These are phyloP conservation scores for Sanghuangporus baumii DNA, from an alignment of 1,284 basidiomycete species.

Conservation along the genomic window DNA sequence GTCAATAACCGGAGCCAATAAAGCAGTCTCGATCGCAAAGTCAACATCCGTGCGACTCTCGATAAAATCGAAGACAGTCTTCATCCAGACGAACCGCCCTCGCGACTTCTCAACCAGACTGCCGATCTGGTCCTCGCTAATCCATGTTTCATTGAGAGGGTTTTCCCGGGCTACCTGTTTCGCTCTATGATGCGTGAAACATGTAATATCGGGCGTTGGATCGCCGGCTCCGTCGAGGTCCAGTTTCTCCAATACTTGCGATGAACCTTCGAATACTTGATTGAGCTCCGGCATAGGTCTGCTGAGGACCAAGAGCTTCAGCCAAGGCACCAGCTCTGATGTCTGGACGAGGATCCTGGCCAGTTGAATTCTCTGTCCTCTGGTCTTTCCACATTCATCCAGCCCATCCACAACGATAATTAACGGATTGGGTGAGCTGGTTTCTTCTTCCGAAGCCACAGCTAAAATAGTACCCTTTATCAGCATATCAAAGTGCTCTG, in stretches of 20 bases:
- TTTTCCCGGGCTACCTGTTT: conserved; percentile 19
- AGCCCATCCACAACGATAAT: conserved; percentile 14
- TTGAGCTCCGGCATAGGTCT: background rate
- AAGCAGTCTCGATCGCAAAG: background rate
- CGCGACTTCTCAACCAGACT: conserved; percentile 21
- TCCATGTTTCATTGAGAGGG: conserved; percentile 22
- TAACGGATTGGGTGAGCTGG: background rate
- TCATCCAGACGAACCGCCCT: conserved; percentile 27
- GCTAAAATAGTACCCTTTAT: background rate
- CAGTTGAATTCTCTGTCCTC: background rate
- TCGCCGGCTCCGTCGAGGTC: background rate
- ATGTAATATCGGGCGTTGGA: background rate
- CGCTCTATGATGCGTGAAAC: background rate
- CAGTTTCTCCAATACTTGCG: conserved; percentile 1
- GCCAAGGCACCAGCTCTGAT: background rate
- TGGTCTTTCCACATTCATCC: conserved; percentile 9
- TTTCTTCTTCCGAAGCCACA: background rate
- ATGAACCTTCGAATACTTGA: background rate
- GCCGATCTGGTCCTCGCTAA: conserved; percentile 17
- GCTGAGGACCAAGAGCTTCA: conserved; percentile 8
- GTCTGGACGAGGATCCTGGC: background rate
- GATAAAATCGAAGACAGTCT: conserved; percentile 25
- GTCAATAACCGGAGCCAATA: background rate
- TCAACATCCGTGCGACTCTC: conserved; percentile 4
- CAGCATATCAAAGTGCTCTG: conserved; percentile 4